These are phyloP conservation scores for Cetraspora pellucida DNA, from an alignment of 192 early-diverging fungal species.

Conservation along the genomic window DNA sequence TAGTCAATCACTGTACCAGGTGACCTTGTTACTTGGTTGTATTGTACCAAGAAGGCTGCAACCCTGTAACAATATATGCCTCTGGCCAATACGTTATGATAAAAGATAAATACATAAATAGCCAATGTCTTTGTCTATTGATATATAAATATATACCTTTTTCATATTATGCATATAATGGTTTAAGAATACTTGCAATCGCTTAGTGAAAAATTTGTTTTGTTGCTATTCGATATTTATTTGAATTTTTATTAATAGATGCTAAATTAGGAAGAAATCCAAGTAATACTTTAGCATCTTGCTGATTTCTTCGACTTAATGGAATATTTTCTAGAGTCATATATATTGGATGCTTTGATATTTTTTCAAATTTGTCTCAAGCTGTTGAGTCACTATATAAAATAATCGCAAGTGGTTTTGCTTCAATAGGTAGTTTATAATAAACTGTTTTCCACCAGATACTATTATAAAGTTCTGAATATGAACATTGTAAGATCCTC, in stretches of 20 bases:
- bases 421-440: neutral
- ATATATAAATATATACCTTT: too few relatives aligned
- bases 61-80: too few relatives aligned
- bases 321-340: neutral
- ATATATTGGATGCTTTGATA: neutral
- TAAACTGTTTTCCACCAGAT: neutral
- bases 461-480: neutral
- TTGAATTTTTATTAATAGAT: neutral
- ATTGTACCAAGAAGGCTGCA: too few relatives aligned
- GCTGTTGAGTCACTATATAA: neutral
- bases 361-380: neutral
- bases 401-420: neutral
- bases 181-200: too few relatives aligned
- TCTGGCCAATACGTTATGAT: neutral
- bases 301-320: neutral
- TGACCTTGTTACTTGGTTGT: too few relatives aligned
- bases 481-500: too few relatives aligned
- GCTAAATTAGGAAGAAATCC: neutral
- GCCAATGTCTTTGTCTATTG: neutral
- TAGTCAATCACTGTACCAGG: too few relatives aligned
- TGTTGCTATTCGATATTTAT: neutral
- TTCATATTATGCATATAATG: too few relatives aligned
- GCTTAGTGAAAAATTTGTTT: conserved; percentile 1
- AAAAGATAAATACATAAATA: neutral
- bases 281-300: neutral